phyloP scores from a whole-genome alignment of 192 early-diverging fungal genomes.

The Phycomyces blakesleeanus region DNA sequence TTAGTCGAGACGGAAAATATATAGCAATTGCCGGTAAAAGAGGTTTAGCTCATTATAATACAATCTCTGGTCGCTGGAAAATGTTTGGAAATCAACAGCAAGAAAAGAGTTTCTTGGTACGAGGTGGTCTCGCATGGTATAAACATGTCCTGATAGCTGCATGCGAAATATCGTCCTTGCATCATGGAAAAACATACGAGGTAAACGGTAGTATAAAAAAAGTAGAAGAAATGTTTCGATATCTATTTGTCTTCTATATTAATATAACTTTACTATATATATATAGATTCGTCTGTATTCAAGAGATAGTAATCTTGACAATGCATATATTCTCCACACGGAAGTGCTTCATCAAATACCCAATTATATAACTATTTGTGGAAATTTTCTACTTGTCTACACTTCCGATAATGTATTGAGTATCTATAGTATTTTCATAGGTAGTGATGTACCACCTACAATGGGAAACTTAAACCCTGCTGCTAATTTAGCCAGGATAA shows the following conservation, averaged over 20 bases:
- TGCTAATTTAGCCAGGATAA: slow-evolving; percentile 17
- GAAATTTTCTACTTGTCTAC: slow-evolving; percentile 57
- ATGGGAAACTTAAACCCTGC: neutral
- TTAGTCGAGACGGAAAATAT: slow-evolving; percentile 64
- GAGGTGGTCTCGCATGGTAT: slow-evolving; percentile 73
- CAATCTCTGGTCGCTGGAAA: slow-evolving; percentile 75
- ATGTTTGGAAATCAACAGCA: slow-evolving; percentile 84
- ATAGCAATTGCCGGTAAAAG: slow-evolving; percentile 83
- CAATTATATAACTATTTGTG: slow-evolving; percentile 49
- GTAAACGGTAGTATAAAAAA: too few species aligned
- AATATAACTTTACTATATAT: too few species aligned
- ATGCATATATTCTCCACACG: slow-evolving; percentile 55
- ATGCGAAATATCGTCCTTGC: slow-evolving; percentile 48
- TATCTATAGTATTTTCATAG: slow-evolving; percentile 41
- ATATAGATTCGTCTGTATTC: slow-evolving; percentile 67
- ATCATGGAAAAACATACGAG: slow-evolving; percentile 15
- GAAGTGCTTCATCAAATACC: slow-evolving; percentile 47
- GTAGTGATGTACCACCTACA: neutral
- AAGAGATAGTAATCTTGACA: slow-evolving; percentile 68
- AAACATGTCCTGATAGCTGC: slow-evolving; percentile 63
- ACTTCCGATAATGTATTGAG: slow-evolving; percentile 55
- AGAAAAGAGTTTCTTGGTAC: slow-evolving; percentile 66
- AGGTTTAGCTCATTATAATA: slow-evolving; percentile 79
- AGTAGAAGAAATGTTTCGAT: too few species aligned
- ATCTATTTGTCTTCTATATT: too few species aligned